Evolutionary conservation across 164 flowering plant genomes (phyloP).

Genomic region (Saururus chinensis): DNA sequence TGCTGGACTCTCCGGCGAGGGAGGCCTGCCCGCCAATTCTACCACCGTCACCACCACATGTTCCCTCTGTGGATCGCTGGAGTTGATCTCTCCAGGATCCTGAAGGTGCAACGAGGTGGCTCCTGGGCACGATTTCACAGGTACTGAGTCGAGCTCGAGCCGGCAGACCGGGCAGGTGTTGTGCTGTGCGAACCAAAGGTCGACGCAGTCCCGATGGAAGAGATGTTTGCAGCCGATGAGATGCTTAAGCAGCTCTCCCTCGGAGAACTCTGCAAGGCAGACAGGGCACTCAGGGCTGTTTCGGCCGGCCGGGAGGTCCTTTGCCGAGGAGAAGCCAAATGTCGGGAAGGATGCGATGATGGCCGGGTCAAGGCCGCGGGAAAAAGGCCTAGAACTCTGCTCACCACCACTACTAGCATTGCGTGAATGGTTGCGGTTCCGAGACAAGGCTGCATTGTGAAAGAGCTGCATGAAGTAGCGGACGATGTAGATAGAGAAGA

Average conservation of each 20-base stretch:
- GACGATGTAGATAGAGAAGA: slow-evolving; percentile 54
- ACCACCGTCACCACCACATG: background rate
- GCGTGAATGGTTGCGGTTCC: slow-evolving; percentile 4
- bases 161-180: slow-evolving; percentile 83
- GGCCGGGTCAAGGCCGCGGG: slow-evolving; percentile 44
- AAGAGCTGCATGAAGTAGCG: slow-evolving; percentile 32
- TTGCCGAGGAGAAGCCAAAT: slow-evolving; percentile 39
- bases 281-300: slow-evolving; percentile 66
- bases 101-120: background rate
- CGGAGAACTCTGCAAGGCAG: slow-evolving; percentile 54
- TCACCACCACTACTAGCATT: slow-evolving; percentile 16
- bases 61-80: background rate
- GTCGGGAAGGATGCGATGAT: slow-evolving; percentile 50
- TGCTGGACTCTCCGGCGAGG: background rate
- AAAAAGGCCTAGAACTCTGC: background rate
- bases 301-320: background rate
- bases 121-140: background rate
- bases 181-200: slow-evolving; percentile 67
- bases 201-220: slow-evolving; percentile 84
- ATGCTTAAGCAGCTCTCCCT: slow-evolving; percentile 38
- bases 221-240: slow-evolving; percentile 57
- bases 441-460: background rate
- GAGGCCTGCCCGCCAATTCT: background rate
- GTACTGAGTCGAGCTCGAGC: background rate
- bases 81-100: background rate